Base-by-base conservation (phyloP, 1,284 basidiomycete genomes). In the Filobasidium uniguttulatum region DNA sequence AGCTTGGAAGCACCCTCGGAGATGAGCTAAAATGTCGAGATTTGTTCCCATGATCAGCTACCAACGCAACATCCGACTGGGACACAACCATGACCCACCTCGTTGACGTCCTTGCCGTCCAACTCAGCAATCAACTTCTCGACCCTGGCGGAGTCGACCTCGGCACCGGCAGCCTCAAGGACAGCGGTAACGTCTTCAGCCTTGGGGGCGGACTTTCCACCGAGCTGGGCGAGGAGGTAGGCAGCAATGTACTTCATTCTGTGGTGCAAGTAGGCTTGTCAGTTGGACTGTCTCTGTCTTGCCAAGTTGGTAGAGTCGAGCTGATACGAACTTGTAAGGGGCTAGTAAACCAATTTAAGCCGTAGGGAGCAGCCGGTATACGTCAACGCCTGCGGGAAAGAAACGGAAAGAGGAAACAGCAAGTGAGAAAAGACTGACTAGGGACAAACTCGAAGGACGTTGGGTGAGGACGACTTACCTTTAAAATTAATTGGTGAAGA, bases 171-270 rank as follows among this genome's bases (percentile, higher is more conserved):
- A 56, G 83, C 77, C 58, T 70, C 72, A 60, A 99, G 82, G 65
- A 98, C 81, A 62, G 80, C 80, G 76, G 83, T 91, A 75, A 99
- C 77, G 72, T 97, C 93, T 49, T 70, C 78, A 56, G 87, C 86
- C 54, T 83, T 82, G 59, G 94, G 94, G 59, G 78, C 81, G 64
- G 79, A 60, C 71, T 97, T 96, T 58, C 94, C 94, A 62, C 89
- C 94, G 69, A 82, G 79, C 72, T 86, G 83, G 74, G 97, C 88
- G 71, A 99, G 87, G 60, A 99, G 81, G 78, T 96, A 98, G 62
- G 88, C 89, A 75, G 91, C 93, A 74, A 98, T 77, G 74, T 93
- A 78, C 77, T 88, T 87, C 89, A 94, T 93, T 84, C 88, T 58
- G 36, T 15, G 17, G 5, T 22, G 14, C 22, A 8, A 36, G 36